A percentile compares a stretch with the other conserved stretches of the same genome.
phyloP scores from a whole-genome alignment of 345 rosid species.

The Cardiospermum halicacabum region DNA sequence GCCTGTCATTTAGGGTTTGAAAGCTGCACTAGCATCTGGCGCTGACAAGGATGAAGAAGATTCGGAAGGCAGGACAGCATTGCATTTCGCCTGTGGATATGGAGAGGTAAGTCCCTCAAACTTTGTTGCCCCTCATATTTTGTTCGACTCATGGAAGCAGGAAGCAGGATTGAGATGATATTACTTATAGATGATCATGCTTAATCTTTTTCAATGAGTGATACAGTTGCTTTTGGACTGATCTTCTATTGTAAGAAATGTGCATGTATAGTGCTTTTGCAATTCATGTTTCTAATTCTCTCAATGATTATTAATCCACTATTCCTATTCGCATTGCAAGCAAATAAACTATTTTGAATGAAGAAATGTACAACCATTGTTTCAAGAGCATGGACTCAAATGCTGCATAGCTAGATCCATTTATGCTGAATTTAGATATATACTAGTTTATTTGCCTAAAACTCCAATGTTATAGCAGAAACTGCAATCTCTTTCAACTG shows the following conservation, averaged over 20 bases:
- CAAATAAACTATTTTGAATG: not conserved
- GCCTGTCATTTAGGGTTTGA: slow-evolving; percentile 59
- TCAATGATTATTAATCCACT: no score
- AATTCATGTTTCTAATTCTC: not conserved
- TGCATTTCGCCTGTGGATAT: slow-evolving; percentile 98
- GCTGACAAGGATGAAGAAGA: slow-evolving; percentile 95
- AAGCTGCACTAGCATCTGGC: slow-evolving; percentile 74
- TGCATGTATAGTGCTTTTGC: not conserved
- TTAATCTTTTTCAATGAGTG: slow-evolving; percentile 1
- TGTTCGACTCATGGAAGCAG: not conserved
- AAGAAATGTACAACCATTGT: not conserved
- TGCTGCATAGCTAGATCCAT: not conserved
- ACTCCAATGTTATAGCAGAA: not conserved
- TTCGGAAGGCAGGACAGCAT: slow-evolving; percentile 96
- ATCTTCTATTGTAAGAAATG: not conserved
- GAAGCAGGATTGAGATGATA: not conserved
- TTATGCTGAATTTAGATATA: not conserved
- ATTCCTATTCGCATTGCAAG: not conserved
- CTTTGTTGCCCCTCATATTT: not conserved
- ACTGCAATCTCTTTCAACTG: not conserved
- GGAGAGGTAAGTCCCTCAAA: slow-evolving; percentile 67
- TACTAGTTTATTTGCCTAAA: not conserved
- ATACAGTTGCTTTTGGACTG: not conserved
- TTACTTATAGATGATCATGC: not conserved
- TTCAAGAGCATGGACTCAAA: not conserved